Conservation (phyloP, 2,329 filamentous ascomycete species). For the Pestalotiopsis sp. region DNA sequence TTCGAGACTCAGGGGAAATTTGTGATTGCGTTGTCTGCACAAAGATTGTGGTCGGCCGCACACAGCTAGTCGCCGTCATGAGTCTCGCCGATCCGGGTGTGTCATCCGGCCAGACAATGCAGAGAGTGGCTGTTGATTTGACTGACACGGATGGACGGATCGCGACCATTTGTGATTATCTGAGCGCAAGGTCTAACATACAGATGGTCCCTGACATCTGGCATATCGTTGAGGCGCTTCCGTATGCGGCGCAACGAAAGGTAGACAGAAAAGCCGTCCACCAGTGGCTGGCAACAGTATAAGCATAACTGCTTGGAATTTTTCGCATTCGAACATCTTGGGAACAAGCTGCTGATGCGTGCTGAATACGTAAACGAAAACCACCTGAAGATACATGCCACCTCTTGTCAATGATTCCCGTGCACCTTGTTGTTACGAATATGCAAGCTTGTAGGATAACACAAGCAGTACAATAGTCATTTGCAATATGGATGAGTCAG, state of each 20-base stretch:
- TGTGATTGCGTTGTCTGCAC: not conserved
- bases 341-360: too few relatives aligned
- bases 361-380: too few relatives aligned
- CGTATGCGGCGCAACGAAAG: not conserved
- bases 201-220: not conserved
- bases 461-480: too few relatives aligned
- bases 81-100: not conserved
- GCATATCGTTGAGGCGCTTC: not conserved
- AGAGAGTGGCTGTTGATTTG: not conserved
- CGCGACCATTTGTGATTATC: not conserved
- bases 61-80: not conserved
- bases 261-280: not conserved
- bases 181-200: not conserved
- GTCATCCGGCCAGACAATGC: not conserved
- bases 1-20: not conserved
- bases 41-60: not conserved
- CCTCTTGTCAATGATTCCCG: too few relatives aligned
- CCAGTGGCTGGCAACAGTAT: not conserved
- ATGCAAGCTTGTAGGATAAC: too few relatives aligned
- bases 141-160: not conserved
- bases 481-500: too few relatives aligned
- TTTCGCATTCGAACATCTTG: too few relatives aligned
- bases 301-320: not conserved
- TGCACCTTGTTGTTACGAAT: too few relatives aligned
- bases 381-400: too few relatives aligned